These are phyloP conservation scores for Mortierella antarctica DNA, from an alignment of 192 early-diverging fungal genomes.

Conservation along the genomic window DNA sequence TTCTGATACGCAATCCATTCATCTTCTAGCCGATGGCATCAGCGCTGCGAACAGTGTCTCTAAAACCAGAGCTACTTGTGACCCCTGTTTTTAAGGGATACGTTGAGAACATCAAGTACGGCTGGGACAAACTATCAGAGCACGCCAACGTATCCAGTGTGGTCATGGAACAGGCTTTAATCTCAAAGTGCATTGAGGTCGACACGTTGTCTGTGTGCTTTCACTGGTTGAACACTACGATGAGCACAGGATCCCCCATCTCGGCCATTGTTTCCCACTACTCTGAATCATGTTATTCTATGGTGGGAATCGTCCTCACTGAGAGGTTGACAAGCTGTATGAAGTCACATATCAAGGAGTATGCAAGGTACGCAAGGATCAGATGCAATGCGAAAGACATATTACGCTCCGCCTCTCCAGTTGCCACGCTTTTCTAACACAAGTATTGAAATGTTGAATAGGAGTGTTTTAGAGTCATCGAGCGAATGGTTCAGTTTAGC, in stretches of 20 bases:
- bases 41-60: conserved; percentile 36
- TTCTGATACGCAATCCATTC: not conserved
- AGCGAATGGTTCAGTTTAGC: conserved; percentile 51
- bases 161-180: conserved; percentile 50
- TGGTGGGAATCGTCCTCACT: conserved; percentile 47
- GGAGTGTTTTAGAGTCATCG: conserved; percentile 46
- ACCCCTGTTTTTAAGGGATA: conserved; percentile 43
- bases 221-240: conserved; percentile 51
- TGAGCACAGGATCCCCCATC: conserved; percentile 47
- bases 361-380: conserved; percentile 31
- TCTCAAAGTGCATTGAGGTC: conserved; percentile 52
- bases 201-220: conserved; percentile 44
- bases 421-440: not conserved
- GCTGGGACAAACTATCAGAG: conserved; percentile 51
- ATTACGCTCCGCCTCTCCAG: not conserved
- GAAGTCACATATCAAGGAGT: conserved; percentile 51
- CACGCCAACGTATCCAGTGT: conserved; percentile 53
- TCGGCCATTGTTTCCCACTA: conserved; percentile 50
- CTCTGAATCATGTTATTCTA: conserved; percentile 50
- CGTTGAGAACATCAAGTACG: conserved; percentile 50
- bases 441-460: not conserved
- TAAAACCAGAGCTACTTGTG: conserved; percentile 41
- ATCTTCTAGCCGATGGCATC: conserved; percentile 47
- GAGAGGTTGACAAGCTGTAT: conserved; percentile 39
- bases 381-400: not conserved